Evolutionary conservation across 2,329 filamentous ascomycete species (phyloP), one percentile per base, ranked within the genome.

Genomic region (Balansia obtecta): DNA sequence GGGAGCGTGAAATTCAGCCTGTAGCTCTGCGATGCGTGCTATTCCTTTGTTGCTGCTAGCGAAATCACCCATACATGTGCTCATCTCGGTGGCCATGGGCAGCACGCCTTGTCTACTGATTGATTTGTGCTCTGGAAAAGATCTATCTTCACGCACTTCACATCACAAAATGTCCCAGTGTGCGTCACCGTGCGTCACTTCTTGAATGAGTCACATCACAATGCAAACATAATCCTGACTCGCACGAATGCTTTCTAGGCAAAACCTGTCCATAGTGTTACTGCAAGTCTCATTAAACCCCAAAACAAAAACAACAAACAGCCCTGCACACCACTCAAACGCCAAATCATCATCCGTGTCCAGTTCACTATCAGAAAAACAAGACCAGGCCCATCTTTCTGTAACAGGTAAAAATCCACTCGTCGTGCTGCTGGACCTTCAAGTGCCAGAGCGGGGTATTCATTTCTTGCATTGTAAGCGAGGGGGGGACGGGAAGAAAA

Each of bases 361-460:
- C 39, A 41, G n/a, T 41, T 41, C n/a, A 20, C 18, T 20, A 18
- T 41, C 39, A 41, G 16, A 41, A 15, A 10, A 10, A 18, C 4
- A 41, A 41, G 20, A 41, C 15, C 7, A 20, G n/a, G 10, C 39
- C 18, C 16, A 41, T 11, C 6, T 37, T 15, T 37, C 11, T 37
- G 34, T 22, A 22, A 22, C 15, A 37, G 15, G 11, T 15, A 15
- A 37, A 12, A 37, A 12, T 6, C 4, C 18, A 30, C 32, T 43
- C 38, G 44, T 50, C 32, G 49, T 27, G 27, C 44, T 30, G 27
- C 49, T 40, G 45, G 32, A 51, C 32, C 43, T 18, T 38, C 22
- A 47, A 51, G 49, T 40, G 10, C 49, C 49, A 51, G 49, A 37
- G 49, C 44, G 30, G 49, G 49, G 49, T 51, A 51, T 51, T 51